Evolutionary conservation across 345 rosid genomes (phyloP).

Genomic region (Cochlearia excelsa): DNA sequence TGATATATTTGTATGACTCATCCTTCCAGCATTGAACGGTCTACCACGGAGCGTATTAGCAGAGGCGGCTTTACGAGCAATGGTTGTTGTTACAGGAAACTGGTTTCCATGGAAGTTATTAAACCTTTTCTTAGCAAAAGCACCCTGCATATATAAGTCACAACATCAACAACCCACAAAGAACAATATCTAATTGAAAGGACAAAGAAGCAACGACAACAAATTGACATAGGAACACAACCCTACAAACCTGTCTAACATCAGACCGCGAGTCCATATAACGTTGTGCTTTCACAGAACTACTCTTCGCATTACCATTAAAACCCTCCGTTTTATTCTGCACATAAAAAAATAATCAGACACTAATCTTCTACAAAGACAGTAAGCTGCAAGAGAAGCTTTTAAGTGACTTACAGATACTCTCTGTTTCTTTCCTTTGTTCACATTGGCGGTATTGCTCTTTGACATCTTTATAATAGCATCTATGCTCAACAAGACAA

Average conservation of each 20-base stretch:
- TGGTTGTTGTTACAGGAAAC: slow-evolving; percentile 54
- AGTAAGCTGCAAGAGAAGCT: background rate
- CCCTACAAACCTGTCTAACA: slow-evolving; percentile 67
- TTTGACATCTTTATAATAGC: slow-evolving; percentile 86
- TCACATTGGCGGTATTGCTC: slow-evolving; percentile 39
- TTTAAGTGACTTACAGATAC: slow-evolving; percentile 39
- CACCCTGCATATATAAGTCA: slow-evolving; percentile 45
- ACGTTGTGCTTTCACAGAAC: slow-evolving; percentile 42
- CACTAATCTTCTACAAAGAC: slow-evolving; percentile 7
- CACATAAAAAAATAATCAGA: slow-evolving; percentile 4
- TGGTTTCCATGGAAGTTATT: slow-evolving; percentile 51
- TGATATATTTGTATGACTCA: slow-evolving; percentile 46
- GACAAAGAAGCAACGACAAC: background rate
- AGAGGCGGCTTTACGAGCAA: slow-evolving; percentile 55
- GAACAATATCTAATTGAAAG: background rate
- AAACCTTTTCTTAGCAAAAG: slow-evolving; percentile 72
- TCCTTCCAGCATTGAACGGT: slow-evolving; percentile 46
- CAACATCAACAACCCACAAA: background rate
- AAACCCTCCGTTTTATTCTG: slow-evolving; percentile 63
- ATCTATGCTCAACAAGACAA: slow-evolving; percentile 39
- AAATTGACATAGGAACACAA: background rate
- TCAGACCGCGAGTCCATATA: slow-evolving; percentile 62
- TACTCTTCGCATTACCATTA: slow-evolving; percentile 45
- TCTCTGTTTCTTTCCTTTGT: slow-evolving; percentile 53
- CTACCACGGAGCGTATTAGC: slow-evolving; percentile 48